Conservation (phyloP, 768 basidiomycete species). For the Termitomyces titanicus region DNA sequence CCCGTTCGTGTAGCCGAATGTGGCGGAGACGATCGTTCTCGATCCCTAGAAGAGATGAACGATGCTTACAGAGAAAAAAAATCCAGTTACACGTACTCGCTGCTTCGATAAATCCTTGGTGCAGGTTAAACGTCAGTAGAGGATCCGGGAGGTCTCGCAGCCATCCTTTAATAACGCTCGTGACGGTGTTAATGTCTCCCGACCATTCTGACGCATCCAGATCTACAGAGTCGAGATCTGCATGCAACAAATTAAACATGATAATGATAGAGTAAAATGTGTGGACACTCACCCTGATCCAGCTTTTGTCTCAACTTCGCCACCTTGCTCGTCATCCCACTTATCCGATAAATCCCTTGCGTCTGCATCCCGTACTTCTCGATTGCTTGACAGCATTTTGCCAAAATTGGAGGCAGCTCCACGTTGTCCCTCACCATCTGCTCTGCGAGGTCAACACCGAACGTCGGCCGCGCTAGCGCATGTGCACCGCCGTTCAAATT, state of each 20-base stretch:
- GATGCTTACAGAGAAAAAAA: background rate
- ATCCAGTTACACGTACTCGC: constrained; percentile 45
- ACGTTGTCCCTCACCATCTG: constrained; percentile 90
- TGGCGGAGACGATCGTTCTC: constrained; percentile 95
- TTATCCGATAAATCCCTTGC: constrained; percentile 92
- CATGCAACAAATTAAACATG: background rate
- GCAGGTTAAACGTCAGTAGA: constrained; percentile 75
- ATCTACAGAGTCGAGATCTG: constrained; percentile 84
- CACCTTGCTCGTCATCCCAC: constrained; percentile 87
- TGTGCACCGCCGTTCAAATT: constrained; percentile 46
- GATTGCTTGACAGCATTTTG: constrained; percentile 88
- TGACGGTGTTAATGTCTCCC: constrained; percentile 91
- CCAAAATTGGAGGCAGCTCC: constrained; percentile 84
- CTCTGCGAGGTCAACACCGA: constrained; percentile 88
- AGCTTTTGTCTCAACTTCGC: constrained; percentile 75
- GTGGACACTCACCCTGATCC: constrained; percentile 66
- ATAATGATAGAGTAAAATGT: constrained; percentile 1
- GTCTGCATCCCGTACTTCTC: constrained; percentile 82
- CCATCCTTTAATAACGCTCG: constrained; percentile 96
- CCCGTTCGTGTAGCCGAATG: constrained; percentile 93
- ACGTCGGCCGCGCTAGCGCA: constrained; percentile 60
- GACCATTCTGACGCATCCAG: constrained; percentile 88
- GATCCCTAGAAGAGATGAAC: constrained; percentile 56
- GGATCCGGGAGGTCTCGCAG: constrained; percentile 95
- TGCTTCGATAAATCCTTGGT: constrained; percentile 93